phyloP scores from a whole-genome alignment of 306 rosid species.

The Abrus pulchellus region DNA sequence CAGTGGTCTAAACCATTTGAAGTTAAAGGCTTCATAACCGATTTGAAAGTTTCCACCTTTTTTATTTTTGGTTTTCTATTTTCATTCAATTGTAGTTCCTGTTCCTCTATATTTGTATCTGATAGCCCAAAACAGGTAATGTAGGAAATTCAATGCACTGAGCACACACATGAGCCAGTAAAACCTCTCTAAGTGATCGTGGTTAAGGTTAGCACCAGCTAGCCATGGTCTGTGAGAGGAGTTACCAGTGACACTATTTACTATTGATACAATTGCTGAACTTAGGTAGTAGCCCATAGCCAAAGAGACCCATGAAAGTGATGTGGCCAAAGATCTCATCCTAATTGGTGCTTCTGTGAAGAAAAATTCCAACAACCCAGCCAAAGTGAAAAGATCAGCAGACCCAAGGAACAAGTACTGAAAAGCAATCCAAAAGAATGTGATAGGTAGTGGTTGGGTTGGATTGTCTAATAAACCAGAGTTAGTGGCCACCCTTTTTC shows the following conservation, averaged over 20 bases:
- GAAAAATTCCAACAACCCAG: constrained; percentile 90
- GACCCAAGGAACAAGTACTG: constrained; percentile 92
- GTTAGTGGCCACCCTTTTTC: constrained; percentile 69
- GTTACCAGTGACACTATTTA: constrained; percentile 68
- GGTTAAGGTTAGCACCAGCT: constrained; percentile 71
- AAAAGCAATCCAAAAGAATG: constrained; percentile 88
- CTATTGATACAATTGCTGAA: constrained; percentile 77
- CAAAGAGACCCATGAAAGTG: constrained; percentile 88
- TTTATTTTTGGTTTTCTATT: neutral
- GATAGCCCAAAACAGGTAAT: constrained; percentile 84
- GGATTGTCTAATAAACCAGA: constrained; percentile 58
- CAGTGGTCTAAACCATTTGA: neutral
- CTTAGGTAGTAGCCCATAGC: constrained; percentile 91
- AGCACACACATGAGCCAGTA: constrained; percentile 97
- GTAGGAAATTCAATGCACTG: constrained; percentile 83
- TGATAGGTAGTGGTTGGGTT: constrained; percentile 67
- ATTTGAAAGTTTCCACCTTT: neutral
- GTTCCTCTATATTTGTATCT: constrained; percentile 71
- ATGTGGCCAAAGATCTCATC: constrained; percentile 93
- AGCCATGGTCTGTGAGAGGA: constrained; percentile 72
- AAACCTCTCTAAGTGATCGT: constrained; percentile 82
- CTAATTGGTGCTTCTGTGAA: constrained; percentile 89
- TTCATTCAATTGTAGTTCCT: constrained; percentile 39
- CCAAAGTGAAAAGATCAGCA: constrained; percentile 93
- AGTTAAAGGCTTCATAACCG: neutral